Conservation (phyloP, 306 rosid species). For the Betula pendula region DNA sequence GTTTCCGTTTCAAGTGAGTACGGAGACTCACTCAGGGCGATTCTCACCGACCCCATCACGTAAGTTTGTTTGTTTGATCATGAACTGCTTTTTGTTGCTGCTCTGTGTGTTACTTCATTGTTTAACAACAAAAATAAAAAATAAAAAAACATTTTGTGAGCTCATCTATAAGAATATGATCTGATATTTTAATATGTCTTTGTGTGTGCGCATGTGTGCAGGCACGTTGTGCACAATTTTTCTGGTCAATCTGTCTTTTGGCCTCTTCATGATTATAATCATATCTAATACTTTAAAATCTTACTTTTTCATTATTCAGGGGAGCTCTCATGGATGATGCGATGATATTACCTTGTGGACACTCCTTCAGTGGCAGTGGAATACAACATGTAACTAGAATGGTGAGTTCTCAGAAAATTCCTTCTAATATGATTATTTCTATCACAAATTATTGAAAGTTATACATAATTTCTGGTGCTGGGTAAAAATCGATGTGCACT, state of each 20-base stretch:
- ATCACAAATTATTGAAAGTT: slow-evolving; percentile 38
- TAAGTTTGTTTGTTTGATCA: slow-evolving; percentile 41
- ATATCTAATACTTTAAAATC: slow-evolving; percentile 10
- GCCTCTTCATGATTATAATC: not conserved
- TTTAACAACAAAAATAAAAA: no score
- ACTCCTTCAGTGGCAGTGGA: slow-evolving; percentile 91
- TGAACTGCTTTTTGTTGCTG: not conserved
- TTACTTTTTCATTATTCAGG: slow-evolving; percentile 48
- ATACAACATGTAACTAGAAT: slow-evolving; percentile 76
- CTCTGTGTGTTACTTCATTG: not conserved
- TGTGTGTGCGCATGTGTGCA: not conserved
- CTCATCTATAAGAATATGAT: not conserved
- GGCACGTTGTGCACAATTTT: not conserved
- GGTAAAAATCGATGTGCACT: slow-evolving; percentile 33
- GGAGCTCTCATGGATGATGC: slow-evolving; percentile 97
- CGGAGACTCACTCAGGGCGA: slow-evolving; percentile 77
- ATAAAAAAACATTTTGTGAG: not conserved
- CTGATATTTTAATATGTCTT: not conserved
- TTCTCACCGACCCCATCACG: slow-evolving; percentile 92
- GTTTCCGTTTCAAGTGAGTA: slow-evolving; percentile 56
- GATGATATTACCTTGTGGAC: slow-evolving; percentile 98
- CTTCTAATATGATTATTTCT: slow-evolving; percentile 35
- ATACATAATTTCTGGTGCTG: slow-evolving; percentile 31
- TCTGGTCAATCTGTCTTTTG: not conserved
- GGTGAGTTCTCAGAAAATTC: slow-evolving; percentile 72